Percentiles rank a stretch among this genome's conserved stretches.
Conservation (phyloP, 805 yeast species). For the Teunomyces tritomae region DNA sequence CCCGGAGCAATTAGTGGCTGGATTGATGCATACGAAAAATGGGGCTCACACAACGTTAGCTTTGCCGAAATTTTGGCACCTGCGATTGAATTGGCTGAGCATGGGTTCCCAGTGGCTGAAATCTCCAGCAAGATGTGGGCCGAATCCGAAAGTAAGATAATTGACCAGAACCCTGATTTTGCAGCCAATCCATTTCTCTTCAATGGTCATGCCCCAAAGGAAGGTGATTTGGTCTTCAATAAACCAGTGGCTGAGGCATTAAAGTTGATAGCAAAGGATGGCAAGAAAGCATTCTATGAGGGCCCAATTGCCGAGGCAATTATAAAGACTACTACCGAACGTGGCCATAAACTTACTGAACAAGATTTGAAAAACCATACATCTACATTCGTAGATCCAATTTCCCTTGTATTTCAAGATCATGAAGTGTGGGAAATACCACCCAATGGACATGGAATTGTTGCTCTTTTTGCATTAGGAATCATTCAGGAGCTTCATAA, state of each 20-base stretch:
- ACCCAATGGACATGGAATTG: slow-evolving; percentile 80
- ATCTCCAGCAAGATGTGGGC: slow-evolving; percentile 53
- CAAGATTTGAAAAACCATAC: slow-evolving; percentile 59
- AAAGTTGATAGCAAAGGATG: slow-evolving; percentile 49
- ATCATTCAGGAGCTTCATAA: slow-evolving; percentile 55
- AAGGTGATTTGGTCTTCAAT: slow-evolving; percentile 59
- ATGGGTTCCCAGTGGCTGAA: slow-evolving; percentile 64
- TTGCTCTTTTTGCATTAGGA: slow-evolving; percentile 71
- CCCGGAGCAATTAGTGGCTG: slow-evolving; percentile 84
- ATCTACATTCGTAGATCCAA: slow-evolving; percentile 65
- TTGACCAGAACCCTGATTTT: slow-evolving; percentile 30
- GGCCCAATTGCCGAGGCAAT: slow-evolving; percentile 71
- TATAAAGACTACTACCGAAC: slow-evolving; percentile 46
- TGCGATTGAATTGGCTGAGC: slow-evolving; percentile 65
- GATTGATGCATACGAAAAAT: slow-evolving; percentile 62
- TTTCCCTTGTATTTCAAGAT: slow-evolving; percentile 50
- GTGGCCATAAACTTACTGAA: slow-evolving; percentile 55
- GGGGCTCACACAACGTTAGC: slow-evolving; percentile 71
- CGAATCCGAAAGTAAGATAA: slow-evolving; percentile 35
- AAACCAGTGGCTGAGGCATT: slow-evolving; percentile 52
- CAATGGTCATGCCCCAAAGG: slow-evolving; percentile 41
- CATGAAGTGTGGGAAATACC: slow-evolving; percentile 74
- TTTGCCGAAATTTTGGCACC: slow-evolving; percentile 59
- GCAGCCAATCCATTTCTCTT: slow-evolving; percentile 37
- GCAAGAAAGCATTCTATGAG: slow-evolving; percentile 65